phyloP scores from a whole-genome alignment of 306 rosid species.

The Cyclanthera cordifolia region DNA sequence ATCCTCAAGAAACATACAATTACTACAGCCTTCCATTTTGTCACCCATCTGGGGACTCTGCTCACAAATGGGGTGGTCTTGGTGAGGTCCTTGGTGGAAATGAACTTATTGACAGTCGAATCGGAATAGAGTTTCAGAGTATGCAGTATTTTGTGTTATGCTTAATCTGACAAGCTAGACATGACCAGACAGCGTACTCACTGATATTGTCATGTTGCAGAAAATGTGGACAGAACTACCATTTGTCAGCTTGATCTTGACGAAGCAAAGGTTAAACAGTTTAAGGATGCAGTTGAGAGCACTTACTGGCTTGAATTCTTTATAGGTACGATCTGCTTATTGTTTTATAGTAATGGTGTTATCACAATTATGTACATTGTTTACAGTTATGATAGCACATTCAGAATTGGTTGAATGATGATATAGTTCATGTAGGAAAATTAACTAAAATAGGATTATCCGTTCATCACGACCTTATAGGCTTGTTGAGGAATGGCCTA shows the following conservation, averaged over 20 bases:
- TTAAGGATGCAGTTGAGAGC: slow-evolving; percentile 84
- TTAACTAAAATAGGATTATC: not conserved
- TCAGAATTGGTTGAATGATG: not conserved
- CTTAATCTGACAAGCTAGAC: not conserved
- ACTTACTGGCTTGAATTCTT: slow-evolving; percentile 93
- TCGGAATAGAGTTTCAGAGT: slow-evolving; percentile 64
- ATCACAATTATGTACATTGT: not conserved
- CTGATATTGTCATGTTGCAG: slow-evolving; percentile 28
- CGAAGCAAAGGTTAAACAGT: slow-evolving; percentile 56
- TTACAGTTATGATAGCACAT: not conserved
- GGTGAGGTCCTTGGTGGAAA: slow-evolving; percentile 97
- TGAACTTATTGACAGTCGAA: slow-evolving; percentile 81
- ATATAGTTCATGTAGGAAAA: not conserved
- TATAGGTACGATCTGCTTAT: slow-evolving; percentile 51
- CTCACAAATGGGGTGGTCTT: slow-evolving; percentile 98
- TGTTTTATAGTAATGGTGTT: not conserved
- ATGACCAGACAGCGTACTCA: not conserved
- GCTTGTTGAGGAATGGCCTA: not conserved
- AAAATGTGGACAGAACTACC: slow-evolving; percentile 51
- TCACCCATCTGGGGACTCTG: slow-evolving; percentile 39
- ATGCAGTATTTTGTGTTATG: slow-evolving; percentile 9
- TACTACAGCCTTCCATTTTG: slow-evolving; percentile 91
- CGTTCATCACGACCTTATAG: not conserved
- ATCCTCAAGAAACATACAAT: slow-evolving; percentile 96
- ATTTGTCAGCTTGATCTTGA: slow-evolving; percentile 52